Evolutionary conservation across 805 yeast genomes (phyloP), one percentile per base, ranked within the genome.

Genomic region (Candida arabinofermentans): DNA sequence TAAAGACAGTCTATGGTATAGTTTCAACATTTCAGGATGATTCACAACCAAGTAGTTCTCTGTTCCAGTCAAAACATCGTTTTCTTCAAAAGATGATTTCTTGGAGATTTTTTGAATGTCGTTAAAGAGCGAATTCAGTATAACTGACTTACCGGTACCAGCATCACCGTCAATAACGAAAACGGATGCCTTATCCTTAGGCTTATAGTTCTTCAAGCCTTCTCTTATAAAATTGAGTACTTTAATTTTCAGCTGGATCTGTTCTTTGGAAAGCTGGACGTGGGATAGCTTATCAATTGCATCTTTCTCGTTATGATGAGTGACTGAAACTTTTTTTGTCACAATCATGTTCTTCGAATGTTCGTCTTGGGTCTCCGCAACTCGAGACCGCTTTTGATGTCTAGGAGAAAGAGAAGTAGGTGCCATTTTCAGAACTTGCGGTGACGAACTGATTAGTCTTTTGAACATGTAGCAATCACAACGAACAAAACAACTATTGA

Each of bases 91-190:
- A 6, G 34, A 34, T 3, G 47, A 44, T 7, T 19, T 13, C 34
- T 47, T 51, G 3, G 68, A 46, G 4, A 51, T 26, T 30, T 49
- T 58, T 45, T 71, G 75, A 13, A 70, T 57, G 13, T 69, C 71
- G 42, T 71, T 69, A 50, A 71, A 70, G 21, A 71, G 36, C 6
- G 72, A 52, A 40, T 71, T 71, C 41, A 71, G 49, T 8, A 71
- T 60, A 3, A 68, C 74, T 13, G 71, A 64, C 46, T 71, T 71
- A 10, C 76, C 76, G 0, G 76, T 71, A 19, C 76, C 76, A 5
- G 75, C 75, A 54, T 69, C 73, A 37, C 76, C 76, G 44, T 69
- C 64, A 37, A 71, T 68, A 1, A 70, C 68, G 49, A 63, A 70
- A 47, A 67, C 59, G 0, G 71, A 57, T 1, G 70, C 55, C 29